Conservation (phyloP, 306 rosid species). For the Abrus precatorius region DNA sequence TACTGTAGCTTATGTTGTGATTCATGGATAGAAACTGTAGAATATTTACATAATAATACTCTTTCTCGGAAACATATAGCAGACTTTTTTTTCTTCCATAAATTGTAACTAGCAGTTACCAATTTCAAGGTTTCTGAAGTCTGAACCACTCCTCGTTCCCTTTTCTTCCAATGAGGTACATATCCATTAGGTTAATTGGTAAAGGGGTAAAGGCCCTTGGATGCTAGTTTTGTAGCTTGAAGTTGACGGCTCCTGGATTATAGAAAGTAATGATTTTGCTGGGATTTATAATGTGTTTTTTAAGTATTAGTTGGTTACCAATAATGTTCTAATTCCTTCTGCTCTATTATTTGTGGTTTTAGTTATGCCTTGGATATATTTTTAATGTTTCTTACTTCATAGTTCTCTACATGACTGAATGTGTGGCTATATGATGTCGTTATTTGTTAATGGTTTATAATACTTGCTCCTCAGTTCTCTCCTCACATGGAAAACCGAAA, state of each 20-base stretch:
- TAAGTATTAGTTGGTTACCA: background rate
- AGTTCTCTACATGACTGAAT: background rate
- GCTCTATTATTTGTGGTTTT: slow-evolving; percentile 20
- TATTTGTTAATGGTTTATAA: background rate
- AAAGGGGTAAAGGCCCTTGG: background rate
- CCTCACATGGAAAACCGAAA: background rate
- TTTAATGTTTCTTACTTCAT: slow-evolving; percentile 3
- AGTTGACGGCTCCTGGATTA: background rate
- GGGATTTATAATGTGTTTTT: slow-evolving; percentile 25
- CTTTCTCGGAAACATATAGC: background rate
- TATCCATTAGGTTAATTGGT: background rate
- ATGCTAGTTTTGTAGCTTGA: slow-evolving; percentile 14
- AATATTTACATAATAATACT: background rate
- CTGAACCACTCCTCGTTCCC: background rate
- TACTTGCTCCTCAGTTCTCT: background rate
- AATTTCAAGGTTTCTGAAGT: background rate
- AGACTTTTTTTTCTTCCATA: no score
- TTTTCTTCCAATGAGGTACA: background rate
- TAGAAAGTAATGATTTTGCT: slow-evolving; percentile 2
- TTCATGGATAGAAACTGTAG: background rate
- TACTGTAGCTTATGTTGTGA: background rate
- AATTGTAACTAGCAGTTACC: background rate
- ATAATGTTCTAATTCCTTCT: background rate
- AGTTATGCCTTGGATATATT: background rate
- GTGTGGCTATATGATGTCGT: slow-evolving; percentile 1